Conservation (phyloP, 2,329 filamentous ascomycete species). For the Neophaeococcomyces mojaviensis region DNA sequence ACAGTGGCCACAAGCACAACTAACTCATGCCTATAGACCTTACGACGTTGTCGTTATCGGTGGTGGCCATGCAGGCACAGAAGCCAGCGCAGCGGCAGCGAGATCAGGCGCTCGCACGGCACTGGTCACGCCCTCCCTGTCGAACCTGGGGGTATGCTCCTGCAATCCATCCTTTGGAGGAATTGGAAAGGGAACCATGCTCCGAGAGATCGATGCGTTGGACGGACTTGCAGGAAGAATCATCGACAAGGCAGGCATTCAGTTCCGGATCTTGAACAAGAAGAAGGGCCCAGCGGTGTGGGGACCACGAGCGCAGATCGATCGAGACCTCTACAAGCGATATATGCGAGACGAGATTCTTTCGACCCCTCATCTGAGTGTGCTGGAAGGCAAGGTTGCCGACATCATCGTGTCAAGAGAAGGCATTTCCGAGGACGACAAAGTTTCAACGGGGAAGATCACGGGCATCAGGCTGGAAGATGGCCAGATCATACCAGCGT, state of each 20-base stretch:
- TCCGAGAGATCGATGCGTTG: constrained; percentile 89
- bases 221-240: constrained; percentile 83
- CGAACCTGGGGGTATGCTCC: constrained; percentile 89
- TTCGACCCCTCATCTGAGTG: constrained; percentile 67
- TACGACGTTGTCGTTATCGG: constrained; percentile 95
- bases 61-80: constrained; percentile 88
- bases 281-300: constrained; percentile 92
- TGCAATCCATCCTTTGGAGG: constrained; percentile 97
- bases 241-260: constrained; percentile 89
- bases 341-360: constrained; percentile 84
- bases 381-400: constrained; percentile 80
- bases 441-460: constrained; percentile 60
- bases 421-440: constrained; percentile 33
- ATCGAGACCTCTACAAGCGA: constrained; percentile 77
- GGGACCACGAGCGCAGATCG: constrained; percentile 94
- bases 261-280: constrained; percentile 81
- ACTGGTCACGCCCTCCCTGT: constrained; percentile 76
- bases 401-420: constrained; percentile 73
- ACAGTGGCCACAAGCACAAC: background rate
- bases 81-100: constrained; percentile 86
- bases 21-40: constrained; percentile 39
- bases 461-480: constrained; percentile 80
- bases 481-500: constrained; percentile 72
- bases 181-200: constrained; percentile 96
- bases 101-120: constrained; percentile 82